Base-by-base conservation (phyloP, 2,329 filamentous ascomycete species). In the Neonectria ditissima region DNA sequence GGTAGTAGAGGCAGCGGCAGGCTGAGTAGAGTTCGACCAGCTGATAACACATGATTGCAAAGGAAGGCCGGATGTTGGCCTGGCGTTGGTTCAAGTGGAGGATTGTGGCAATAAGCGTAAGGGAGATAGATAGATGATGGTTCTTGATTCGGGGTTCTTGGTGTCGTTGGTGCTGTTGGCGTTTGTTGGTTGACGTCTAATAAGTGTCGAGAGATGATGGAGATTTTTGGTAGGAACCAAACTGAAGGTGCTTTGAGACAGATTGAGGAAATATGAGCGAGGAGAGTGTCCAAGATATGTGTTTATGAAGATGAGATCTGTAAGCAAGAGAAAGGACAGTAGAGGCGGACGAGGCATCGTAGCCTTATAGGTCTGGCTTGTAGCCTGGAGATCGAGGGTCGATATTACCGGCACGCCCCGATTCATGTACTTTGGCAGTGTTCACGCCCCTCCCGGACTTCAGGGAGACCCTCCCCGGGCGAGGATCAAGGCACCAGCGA, bases 1-100 rank as follows among this genome's bases (percentile, higher is more conserved):
- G 86, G 83, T 95, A 93, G 84, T 97, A 97, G 72, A 95, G 85
- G 80, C 94, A 97, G 68, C 89, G 87, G 85, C 94, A 97, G 59
- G 91, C 92, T 59, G 93, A 90, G 83, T 94, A 97, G 63, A 92
- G 86, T 79, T 97, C 94, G 73, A 95, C 84, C 66, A 97, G 81
- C 81, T 94, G 92, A 75, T 93, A 94, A 76, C 94, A 97, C 94
- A 97, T 97, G 65, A 69, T 84, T 77, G 55, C 26, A 56, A 51
- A 68, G 34, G 44, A 50, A 53, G 66, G 52, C 54, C 58, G 54
- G 59, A 55, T 62, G 44, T 65, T 69, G 64, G 67, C 63, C 57
- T 62, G 63, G 58, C 39, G 55, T 63, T 55, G 69, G 34, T 18
- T 52, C 45, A 48, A 43, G 59, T 56, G 61, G 51, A 52, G 44